Conservation (phyloP, 1,284 basidiomycete genomes). For the Pseudozyma hubeiensis region DNA sequence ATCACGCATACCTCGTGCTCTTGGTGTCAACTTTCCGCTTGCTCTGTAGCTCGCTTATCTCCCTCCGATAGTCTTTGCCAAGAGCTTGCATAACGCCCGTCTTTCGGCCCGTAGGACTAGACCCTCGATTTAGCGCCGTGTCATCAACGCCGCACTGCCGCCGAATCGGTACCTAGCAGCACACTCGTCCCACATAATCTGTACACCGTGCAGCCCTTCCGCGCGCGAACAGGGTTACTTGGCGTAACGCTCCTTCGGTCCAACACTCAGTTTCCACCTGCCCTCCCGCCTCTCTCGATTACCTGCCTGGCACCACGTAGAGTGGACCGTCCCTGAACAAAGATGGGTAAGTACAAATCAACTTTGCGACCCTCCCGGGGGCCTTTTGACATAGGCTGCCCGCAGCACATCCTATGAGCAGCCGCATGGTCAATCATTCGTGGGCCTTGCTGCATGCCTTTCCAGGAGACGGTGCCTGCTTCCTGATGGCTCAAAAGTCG, state of each 20-base stretch:
- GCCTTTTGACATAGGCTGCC: background rate
- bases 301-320: background rate
- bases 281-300: constrained; percentile 3
- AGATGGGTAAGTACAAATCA: constrained; percentile 35
- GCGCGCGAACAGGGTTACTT: constrained; percentile 13
- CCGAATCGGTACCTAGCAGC: background rate
- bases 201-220: background rate
- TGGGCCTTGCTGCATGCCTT: too few species aligned
- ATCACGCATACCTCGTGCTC: constrained; percentile 10
- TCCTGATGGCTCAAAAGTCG: too few species aligned
- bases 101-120: background rate
- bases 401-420: constrained; percentile 2
- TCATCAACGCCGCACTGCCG: constrained; percentile 10
- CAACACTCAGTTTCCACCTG: background rate
- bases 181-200: background rate
- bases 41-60: background rate
- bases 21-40: background rate
- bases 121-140: background rate
- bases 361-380: background rate
- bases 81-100: constrained; percentile 1
- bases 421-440: background rate
- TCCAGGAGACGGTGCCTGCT: too few species aligned
- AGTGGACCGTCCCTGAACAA: constrained; percentile 12
- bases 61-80: background rate
- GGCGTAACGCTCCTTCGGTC: background rate